A percentile compares a stretch with the other conserved stretches of the same genome.
Evolutionary conservation across 164 flowering plant genomes (phyloP).

Genomic region (Hamamelis virginiana): DNA sequence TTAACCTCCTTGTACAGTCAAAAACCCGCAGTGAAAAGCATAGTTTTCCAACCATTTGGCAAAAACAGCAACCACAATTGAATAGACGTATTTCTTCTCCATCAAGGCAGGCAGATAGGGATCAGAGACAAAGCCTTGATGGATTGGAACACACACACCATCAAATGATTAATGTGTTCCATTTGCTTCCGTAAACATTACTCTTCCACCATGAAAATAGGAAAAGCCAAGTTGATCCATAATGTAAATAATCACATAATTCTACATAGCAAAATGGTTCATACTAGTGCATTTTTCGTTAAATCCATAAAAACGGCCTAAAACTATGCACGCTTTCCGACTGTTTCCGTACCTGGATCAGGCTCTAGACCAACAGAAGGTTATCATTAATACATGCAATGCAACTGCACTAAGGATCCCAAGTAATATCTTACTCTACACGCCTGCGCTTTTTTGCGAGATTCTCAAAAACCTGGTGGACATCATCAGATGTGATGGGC

Average conservation of each 20-base stretch:
- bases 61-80: too few relatives aligned
- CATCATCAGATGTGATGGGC: slow-evolving; percentile 76
- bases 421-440: slow-evolving; percentile 25
- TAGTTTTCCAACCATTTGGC: too few relatives aligned
- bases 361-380: neutral
- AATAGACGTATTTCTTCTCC: too few relatives aligned
- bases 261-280: neutral
- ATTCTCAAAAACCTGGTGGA: slow-evolving; percentile 83
- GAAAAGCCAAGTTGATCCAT: slow-evolving; percentile 1
- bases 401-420: neutral
- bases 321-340: slow-evolving; percentile 2
- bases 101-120: too few relatives aligned
- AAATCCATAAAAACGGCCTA: neutral
- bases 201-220: neutral
- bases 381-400: slow-evolving; percentile 2
- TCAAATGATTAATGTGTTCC: neutral
- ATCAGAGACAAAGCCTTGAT: too few relatives aligned
- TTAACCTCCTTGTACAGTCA: too few relatives aligned
- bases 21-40: too few relatives aligned
- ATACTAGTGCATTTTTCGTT: neutral
- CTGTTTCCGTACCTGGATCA: neutral
- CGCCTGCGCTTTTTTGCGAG: slow-evolving; percentile 85
- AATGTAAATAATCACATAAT: neutral
- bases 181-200: neutral
- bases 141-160: neutral